Evolutionary conservation across 768 basidiomycete species (phyloP).

Genomic region (Gloeopeniophorella convolvens): DNA sequence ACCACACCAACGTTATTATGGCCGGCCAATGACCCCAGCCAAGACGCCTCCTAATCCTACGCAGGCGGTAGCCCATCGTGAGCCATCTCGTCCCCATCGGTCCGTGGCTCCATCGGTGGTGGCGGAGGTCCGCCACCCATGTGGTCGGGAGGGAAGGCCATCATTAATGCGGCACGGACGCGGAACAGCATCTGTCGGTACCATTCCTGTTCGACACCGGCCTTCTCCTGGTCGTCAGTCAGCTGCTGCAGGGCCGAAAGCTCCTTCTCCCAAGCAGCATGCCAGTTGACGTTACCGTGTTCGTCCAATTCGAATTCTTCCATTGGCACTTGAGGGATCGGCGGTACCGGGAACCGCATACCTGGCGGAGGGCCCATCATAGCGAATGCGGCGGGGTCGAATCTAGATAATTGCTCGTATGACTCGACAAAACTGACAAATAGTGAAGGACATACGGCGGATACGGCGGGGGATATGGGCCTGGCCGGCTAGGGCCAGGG

Average conservation of each 20-base stretch:
- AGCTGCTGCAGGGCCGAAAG: slow-evolving; percentile 66
- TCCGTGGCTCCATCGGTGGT: slow-evolving; percentile 15
- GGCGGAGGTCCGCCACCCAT: slow-evolving; percentile 13
- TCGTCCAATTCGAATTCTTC: slow-evolving; percentile 70
- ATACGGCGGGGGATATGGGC: slow-evolving; percentile 55
- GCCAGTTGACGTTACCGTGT: slow-evolving; percentile 77
- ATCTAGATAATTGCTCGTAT: slow-evolving; percentile 35
- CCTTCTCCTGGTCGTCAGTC: slow-evolving; percentile 78
- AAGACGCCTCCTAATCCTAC: neutral
- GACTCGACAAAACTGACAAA: neutral
- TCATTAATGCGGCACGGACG: slow-evolving; percentile 68
- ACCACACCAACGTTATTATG: neutral
- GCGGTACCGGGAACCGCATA: slow-evolving; percentile 57
- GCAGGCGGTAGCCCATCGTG: slow-evolving; percentile 18
- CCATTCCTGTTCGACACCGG: slow-evolving; percentile 77
- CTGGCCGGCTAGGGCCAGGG: slow-evolving; percentile 47
- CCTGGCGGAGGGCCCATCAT: slow-evolving; percentile 53
- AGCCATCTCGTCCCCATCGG: slow-evolving; percentile 15
- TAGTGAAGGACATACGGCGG: slow-evolving; percentile 42
- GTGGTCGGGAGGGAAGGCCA: slow-evolving; percentile 23
- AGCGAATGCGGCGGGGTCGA: slow-evolving; percentile 51
- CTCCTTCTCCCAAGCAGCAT: slow-evolving; percentile 74
- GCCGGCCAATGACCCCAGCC: neutral
- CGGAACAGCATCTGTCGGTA: slow-evolving; percentile 79
- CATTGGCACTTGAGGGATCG: slow-evolving; percentile 56